These are phyloP conservation scores for Hyphodiscus hymeniophilus DNA, from an alignment of 495 filamentous ascomycete genomes.

Conservation along the genomic window DNA sequence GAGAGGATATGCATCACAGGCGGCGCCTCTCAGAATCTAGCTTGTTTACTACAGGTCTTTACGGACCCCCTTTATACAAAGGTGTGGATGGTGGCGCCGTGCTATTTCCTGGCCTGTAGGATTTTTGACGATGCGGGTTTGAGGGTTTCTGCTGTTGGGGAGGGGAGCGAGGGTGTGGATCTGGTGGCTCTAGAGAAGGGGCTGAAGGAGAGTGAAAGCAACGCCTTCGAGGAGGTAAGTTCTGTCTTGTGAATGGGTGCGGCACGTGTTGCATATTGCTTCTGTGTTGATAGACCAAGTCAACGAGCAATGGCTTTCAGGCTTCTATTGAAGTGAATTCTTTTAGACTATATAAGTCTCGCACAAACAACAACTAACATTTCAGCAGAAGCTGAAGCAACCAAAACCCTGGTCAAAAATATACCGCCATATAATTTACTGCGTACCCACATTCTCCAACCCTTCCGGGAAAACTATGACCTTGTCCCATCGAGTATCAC, in stretches of 20 bases:
- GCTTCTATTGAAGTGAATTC: too few species aligned
- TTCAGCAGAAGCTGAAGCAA: conserved; percentile 27
- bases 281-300: too few species aligned
- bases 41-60: conserved; percentile 61
- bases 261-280: background rate
- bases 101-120: conserved; percentile 68
- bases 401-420: conserved; percentile 44
- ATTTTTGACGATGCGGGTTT: conserved; percentile 79
- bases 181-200: conserved; percentile 41
- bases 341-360: too few species aligned
- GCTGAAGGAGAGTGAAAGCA: conserved; percentile 14
- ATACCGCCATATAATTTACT: conserved; percentile 80
- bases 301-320: too few species aligned
- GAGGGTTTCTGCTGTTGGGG: conserved; percentile 55
- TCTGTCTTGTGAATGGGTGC: background rate
- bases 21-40: conserved; percentile 69
- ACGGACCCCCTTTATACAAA: conserved; percentile 71
- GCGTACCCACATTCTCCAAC: conserved; percentile 75
- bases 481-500: conserved; percentile 44
- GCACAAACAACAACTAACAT: too few species aligned
- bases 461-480: conserved; percentile 70
- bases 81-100: conserved; percentile 74
- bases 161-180: conserved; percentile 70
- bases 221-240: conserved; percentile 9
- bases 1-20: conserved; percentile 73